Conservation (phyloP, 2,329 filamentous ascomycete genomes). For the Alternaria triticimaculans region DNA sequence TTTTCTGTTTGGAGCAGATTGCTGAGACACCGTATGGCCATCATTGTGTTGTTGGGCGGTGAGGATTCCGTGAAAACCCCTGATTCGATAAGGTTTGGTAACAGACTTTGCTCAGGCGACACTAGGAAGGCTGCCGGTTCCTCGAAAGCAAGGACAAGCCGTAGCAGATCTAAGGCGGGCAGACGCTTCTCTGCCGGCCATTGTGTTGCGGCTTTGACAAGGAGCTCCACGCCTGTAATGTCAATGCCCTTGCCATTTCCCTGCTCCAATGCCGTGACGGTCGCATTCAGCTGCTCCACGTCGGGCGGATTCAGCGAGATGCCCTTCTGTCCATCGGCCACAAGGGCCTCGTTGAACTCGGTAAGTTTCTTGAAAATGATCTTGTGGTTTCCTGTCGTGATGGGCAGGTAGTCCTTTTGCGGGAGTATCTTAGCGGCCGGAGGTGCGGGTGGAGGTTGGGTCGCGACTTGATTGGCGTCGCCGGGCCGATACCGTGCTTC, state of each 20-base stretch:
- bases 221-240: conserved; percentile 64
- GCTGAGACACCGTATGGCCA: conserved; percentile 78
- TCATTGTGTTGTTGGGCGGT: conserved; percentile 83
- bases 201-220: conserved; percentile 73
- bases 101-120: conserved; percentile 62
- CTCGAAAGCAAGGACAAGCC: conserved; percentile 76
- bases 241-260: conserved; percentile 48
- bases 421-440: conserved; percentile 70
- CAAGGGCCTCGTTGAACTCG: conserved; percentile 75
- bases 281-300: conserved; percentile 64
- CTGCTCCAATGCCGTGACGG: conserved; percentile 70
- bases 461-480: conserved; percentile 55
- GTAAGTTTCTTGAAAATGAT: conserved; percentile 78
- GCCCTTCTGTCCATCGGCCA: conserved; percentile 74
- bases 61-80: conserved; percentile 64
- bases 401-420: conserved; percentile 79
- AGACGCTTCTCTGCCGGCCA: conserved; percentile 86
- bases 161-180: conserved; percentile 83
- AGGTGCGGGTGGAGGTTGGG: conserved; percentile 43
- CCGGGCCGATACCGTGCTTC: conserved; percentile 81
- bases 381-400: conserved; percentile 73
- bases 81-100: conserved; percentile 64
- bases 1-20: conserved; percentile 82
- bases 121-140: conserved; percentile 68
- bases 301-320: conserved; percentile 76